Conservation (phyloP, 2,329 filamentous ascomycete genomes). For the Albifimbria verrucaria region DNA sequence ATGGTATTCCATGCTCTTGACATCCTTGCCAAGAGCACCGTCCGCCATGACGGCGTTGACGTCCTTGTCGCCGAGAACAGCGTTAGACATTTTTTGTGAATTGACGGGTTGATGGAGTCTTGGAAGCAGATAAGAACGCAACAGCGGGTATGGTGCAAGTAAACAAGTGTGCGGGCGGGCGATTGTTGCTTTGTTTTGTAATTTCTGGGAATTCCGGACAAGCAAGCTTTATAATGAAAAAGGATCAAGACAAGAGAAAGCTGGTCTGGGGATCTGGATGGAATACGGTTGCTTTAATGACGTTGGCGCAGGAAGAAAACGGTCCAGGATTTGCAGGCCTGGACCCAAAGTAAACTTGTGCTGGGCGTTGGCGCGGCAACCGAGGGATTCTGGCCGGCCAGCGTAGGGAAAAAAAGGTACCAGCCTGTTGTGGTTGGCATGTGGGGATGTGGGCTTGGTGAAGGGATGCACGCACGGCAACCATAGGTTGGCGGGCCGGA, state of each 20-base stretch:
- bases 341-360: background rate
- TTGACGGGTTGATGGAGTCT: no score
- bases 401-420: no score
- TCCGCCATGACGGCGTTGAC: constrained; percentile 53
- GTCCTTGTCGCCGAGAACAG: constrained; percentile 63
- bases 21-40: constrained; percentile 37
- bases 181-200: no score
- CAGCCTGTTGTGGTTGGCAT: background rate
- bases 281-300: background rate
- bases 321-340: background rate
- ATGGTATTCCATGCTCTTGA: constrained; percentile 74
- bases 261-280: background rate
- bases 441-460: background rate
- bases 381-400: no score
- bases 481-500: constrained; percentile 4
- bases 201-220: no score
- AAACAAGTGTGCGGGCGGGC: no score
- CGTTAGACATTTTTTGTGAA: constrained; percentile 57
- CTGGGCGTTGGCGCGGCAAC: background rate
- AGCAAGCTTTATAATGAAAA: background rate
- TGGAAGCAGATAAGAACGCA: no score
- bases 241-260: background rate
- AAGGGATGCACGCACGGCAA: background rate
- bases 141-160: no score
- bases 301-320: background rate